phyloP scores from a whole-genome alignment of 192 early-diverging fungal species.

The Coemansia pectinata region DNA sequence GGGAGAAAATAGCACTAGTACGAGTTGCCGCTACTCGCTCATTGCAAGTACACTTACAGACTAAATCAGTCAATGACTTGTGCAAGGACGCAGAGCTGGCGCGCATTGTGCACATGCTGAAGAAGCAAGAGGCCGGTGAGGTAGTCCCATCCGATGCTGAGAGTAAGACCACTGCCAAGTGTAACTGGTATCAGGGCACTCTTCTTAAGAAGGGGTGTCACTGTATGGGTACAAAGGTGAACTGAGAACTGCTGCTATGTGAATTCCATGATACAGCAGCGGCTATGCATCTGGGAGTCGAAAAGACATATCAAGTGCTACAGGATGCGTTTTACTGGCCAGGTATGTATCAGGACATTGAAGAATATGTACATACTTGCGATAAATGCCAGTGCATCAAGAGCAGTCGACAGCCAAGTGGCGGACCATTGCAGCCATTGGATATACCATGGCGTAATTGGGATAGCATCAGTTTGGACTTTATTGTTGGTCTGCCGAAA shows the following conservation, averaged over 20 bases:
- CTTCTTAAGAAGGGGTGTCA: not conserved
- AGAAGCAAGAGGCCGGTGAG: too few relatives aligned
- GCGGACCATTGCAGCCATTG: not conserved
- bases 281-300: constrained; percentile 8
- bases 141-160: too few relatives aligned
- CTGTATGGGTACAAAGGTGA: not conserved
- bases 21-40: not conserved
- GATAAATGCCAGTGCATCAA: constrained; percentile 9
- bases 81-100: too few relatives aligned
- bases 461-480: constrained; percentile 24
- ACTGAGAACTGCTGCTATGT: not conserved
- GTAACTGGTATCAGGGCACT: not conserved
- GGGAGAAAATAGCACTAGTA: not conserved
- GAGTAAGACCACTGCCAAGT: not conserved
- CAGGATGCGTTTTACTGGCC: constrained; percentile 7
- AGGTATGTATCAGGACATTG: constrained; percentile 1
- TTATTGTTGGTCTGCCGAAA: constrained; percentile 12
- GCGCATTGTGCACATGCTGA: too few relatives aligned
- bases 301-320: constrained; percentile 10
- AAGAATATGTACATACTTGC: constrained; percentile 6
- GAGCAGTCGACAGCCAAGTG: not conserved
- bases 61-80: not conserved
- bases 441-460: not conserved
- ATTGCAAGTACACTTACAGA: too few relatives aligned
- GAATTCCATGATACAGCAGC: constrained; percentile 14